These are phyloP conservation scores for Thelonectria olida DNA, from an alignment of 2,329 filamentous ascomycete species.

Conservation along the genomic window DNA sequence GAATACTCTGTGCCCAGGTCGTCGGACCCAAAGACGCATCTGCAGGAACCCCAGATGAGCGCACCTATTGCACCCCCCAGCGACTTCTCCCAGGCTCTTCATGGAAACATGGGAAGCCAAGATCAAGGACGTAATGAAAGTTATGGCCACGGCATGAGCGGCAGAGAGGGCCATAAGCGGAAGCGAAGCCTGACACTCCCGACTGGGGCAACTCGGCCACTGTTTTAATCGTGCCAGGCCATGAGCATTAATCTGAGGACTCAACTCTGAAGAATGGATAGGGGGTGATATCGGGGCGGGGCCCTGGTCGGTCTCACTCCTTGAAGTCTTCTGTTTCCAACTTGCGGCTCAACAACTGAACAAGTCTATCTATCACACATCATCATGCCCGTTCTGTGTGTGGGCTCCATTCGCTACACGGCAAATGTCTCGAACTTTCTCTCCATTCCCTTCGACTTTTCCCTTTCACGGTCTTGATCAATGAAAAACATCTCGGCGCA, in stretches of 20 bases:
- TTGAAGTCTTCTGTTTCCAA: neutral
- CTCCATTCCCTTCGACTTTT: slow-evolving; percentile 17
- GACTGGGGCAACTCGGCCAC: slow-evolving; percentile 13
- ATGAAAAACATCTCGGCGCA: slow-evolving; percentile 29
- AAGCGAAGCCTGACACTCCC: slow-evolving; percentile 49
- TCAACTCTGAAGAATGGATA: neutral
- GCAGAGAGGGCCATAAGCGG: slow-evolving; percentile 46
- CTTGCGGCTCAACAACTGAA: neutral
- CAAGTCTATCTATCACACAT: slow-evolving; percentile 1
- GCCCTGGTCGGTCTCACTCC: slow-evolving; percentile 5
- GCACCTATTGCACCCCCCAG: slow-evolving; percentile 62
- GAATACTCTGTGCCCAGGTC: slow-evolving; percentile 53
- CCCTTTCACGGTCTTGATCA: slow-evolving; percentile 15
- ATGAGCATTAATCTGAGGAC: neutral
- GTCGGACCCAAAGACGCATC: slow-evolving; percentile 41
- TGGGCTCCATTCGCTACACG: slow-evolving; percentile 3
- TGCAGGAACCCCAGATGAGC: slow-evolving; percentile 63
- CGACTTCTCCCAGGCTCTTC: slow-evolving; percentile 61
- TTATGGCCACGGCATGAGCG: slow-evolving; percentile 25
- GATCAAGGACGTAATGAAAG: slow-evolving; percentile 17
- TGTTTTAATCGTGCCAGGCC: slow-evolving; percentile 10
- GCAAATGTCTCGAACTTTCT: slow-evolving; percentile 3
- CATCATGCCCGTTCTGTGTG: neutral
- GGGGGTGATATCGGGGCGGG: neutral
- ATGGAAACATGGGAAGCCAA: slow-evolving; percentile 41